phyloP scores from a whole-genome alignment of 1,139 yeast species.

The Debaryomyces psychrophilus region DNA sequence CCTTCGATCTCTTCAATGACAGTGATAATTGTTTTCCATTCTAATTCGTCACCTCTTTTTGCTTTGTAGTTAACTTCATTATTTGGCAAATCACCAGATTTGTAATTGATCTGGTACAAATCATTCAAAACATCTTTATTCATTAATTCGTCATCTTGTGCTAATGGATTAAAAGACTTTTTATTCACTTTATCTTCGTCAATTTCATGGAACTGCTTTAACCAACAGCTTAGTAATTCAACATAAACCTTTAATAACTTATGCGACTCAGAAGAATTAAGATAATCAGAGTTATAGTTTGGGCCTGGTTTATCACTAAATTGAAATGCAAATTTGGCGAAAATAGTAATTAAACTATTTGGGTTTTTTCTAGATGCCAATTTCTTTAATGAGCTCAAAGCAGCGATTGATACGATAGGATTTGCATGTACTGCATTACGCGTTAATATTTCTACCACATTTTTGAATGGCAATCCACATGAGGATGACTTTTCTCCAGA shows the following conservation, averaged over 20 bases:
- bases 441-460: constrained; percentile 71
- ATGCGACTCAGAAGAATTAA: constrained; percentile 61
- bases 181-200: constrained; percentile 25
- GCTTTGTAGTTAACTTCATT: constrained; percentile 27
- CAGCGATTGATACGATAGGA: constrained; percentile 60
- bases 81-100: constrained; percentile 34
- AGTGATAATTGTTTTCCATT: constrained; percentile 77
- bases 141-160: constrained; percentile 44
- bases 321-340: constrained; percentile 79
- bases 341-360: constrained; percentile 67
- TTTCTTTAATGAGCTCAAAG: constrained; percentile 63
- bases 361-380: constrained; percentile 75
- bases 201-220: constrained; percentile 54
- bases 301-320: constrained; percentile 67
- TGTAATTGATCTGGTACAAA: constrained; percentile 46
- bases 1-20: constrained; percentile 95
- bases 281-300: constrained; percentile 53
- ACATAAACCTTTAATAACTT: constrained; percentile 69
- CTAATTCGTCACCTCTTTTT: constrained; percentile 65
- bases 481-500: constrained; percentile 28
- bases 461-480: constrained; percentile 57
- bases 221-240: constrained; percentile 81
- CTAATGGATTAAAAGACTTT: constrained; percentile 29
- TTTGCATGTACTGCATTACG: constrained; percentile 76
- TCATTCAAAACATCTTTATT: constrained; percentile 48